Conservation (phyloP, 805 yeast species). For the Candida maris region DNA sequence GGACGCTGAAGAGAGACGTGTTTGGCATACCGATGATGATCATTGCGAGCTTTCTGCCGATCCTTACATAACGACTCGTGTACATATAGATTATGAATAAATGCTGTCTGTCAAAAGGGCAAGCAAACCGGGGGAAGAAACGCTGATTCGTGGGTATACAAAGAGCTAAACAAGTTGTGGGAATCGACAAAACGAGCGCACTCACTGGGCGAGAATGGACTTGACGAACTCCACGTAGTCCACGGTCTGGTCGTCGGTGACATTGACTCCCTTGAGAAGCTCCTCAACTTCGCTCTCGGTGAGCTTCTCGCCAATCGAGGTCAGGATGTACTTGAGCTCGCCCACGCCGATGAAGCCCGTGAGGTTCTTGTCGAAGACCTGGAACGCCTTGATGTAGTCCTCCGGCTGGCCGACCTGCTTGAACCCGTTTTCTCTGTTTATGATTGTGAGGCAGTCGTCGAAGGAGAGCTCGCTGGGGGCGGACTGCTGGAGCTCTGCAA, state of each 20-base stretch:
- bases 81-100: too few species aligned
- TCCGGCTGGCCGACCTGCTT: conserved; percentile 83
- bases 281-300: conserved; percentile 92
- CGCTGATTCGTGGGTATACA: too few species aligned
- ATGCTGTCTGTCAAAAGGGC: too few species aligned
- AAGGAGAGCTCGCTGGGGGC: conserved; percentile 53
- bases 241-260: conserved; percentile 89
- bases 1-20: conserved; percentile 93
- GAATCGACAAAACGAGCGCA: too few species aligned
- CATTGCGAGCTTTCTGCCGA: conserved; percentile 88
- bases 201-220: conserved; percentile 82
- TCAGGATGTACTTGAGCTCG: conserved; percentile 88
- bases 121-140: too few species aligned
- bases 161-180: too few species aligned
- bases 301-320: conserved; percentile 93
- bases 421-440: conserved; percentile 85
- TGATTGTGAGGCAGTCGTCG: conserved; percentile 70
- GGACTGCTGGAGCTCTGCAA: conserved; percentile 50
- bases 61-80: conserved; percentile 35
- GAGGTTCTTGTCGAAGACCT: conserved; percentile 93
- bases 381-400: conserved; percentile 94
- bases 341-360: conserved; percentile 98
- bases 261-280: conserved; percentile 89
- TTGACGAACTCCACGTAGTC: conserved; percentile 94
- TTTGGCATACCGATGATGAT: conserved; percentile 98